Conservation (phyloP, 2,329 filamentous ascomycete species). For the Myriangium duriaei region DNA sequence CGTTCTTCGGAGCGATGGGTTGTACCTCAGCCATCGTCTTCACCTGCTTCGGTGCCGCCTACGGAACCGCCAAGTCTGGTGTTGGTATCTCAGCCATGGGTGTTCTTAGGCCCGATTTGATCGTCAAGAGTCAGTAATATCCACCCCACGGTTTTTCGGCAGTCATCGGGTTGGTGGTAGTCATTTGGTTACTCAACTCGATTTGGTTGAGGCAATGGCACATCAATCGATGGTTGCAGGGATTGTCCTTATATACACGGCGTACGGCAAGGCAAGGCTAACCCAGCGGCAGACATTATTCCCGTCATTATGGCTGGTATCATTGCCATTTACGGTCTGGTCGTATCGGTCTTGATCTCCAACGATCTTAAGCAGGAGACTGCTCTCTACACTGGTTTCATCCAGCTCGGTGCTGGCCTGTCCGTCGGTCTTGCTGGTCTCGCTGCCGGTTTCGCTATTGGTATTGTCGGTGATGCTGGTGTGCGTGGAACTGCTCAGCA, state of each 20-base stretch:
- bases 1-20: conserved; percentile 96
- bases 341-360: conserved; percentile 43
- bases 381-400: conserved; percentile 39
- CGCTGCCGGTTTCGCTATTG: conserved; percentile 36
- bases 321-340: conserved; percentile 77
- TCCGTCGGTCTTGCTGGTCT: conserved; percentile 33
- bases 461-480: conserved; percentile 63
- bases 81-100: conserved; percentile 98
- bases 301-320: conserved; percentile 99
- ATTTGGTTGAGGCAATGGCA: too few relatives aligned
- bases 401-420: conserved; percentile 41
- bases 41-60: conserved; percentile 91
- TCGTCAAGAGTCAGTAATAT: conserved; percentile 86
- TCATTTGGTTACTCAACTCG: too few relatives aligned
- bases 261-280: too few relatives aligned
- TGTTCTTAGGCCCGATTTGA: conserved; percentile 93
- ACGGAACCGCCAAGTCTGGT: conserved; percentile 98
- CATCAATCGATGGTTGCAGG: too few relatives aligned
- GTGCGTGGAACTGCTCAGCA: conserved; percentile 77
- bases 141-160: too few relatives aligned
- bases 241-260: too few relatives aligned
- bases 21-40: conserved; percentile 92
- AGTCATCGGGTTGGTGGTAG: too few relatives aligned
- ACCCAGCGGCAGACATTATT: conserved; percentile 65
- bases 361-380: conserved; percentile 37